These are phyloP conservation scores for Crepidotus variabilis DNA, from an alignment of 768 basidiomycete species.

Conservation along the genomic window DNA sequence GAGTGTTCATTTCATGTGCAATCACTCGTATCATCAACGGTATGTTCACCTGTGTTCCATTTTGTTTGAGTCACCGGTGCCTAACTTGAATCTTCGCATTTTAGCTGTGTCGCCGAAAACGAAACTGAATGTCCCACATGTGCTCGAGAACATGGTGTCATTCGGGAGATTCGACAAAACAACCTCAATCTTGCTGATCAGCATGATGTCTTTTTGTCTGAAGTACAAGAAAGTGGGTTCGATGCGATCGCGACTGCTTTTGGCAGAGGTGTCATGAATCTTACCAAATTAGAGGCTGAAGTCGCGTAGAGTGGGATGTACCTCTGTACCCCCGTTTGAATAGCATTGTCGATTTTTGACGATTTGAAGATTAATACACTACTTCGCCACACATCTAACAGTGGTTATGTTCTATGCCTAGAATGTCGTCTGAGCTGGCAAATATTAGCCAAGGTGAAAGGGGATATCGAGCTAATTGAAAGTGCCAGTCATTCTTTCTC, in stretches of 20 bases:
- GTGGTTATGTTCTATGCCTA: too few relatives aligned
- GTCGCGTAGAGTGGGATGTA: not conserved
- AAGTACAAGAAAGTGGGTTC: slow-evolving; percentile 74
- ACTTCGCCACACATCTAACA: too few relatives aligned
- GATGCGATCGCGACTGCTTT: slow-evolving; percentile 68
- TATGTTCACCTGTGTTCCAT: slow-evolving; percentile 25
- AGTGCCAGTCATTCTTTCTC: too few relatives aligned
- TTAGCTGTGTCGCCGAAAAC: slow-evolving; percentile 83
- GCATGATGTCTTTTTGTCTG: slow-evolving; percentile 74
- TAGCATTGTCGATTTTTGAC: too few relatives aligned
- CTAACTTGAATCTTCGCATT: not conserved
- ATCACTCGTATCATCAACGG: slow-evolving; percentile 96
- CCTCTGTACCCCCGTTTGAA: not conserved
- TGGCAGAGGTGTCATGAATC: slow-evolving; percentile 59
- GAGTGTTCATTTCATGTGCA: slow-evolving; percentile 96
- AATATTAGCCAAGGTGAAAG: too few relatives aligned
- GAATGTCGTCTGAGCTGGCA: too few relatives aligned
- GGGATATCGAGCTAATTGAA: too few relatives aligned
- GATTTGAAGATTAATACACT: too few relatives aligned
- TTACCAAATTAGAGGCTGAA: slow-evolving; percentile 32
- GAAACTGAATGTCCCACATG: slow-evolving; percentile 91
- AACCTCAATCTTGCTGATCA: slow-evolving; percentile 83
- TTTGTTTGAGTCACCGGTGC: not conserved
- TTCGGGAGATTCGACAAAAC: slow-evolving; percentile 84
- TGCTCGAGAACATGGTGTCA: slow-evolving; percentile 80